A percentile compares a stretch with the other conserved stretches of the same genome.
These are phyloP conservation scores for Lasiodiplodia hormozganensis DNA, from an alignment of 2,329 filamentous ascomycete species.

Conservation along the genomic window DNA sequence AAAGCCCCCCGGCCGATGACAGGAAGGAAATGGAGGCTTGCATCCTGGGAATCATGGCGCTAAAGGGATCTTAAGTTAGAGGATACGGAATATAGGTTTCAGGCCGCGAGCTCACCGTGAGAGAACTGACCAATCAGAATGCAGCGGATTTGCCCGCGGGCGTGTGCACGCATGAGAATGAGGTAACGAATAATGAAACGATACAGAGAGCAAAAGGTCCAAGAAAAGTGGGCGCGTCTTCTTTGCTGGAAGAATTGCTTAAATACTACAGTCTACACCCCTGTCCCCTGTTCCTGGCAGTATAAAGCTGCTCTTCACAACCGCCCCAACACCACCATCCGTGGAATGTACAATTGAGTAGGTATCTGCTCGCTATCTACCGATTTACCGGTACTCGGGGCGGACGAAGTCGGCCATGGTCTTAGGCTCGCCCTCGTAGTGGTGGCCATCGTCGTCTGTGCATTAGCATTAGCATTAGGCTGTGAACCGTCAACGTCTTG, in stretches of 20 bases:
- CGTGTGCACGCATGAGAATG: not conserved
- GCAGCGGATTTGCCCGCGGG: not conserved
- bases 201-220: not conserved
- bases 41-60: slow-evolving; percentile 77
- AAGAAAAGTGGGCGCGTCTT: not conserved
- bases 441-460: slow-evolving; percentile 55
- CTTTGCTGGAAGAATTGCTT: slow-evolving; percentile 17
- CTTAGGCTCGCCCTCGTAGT: slow-evolving; percentile 80
- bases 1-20: slow-evolving; percentile 50
- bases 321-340: slow-evolving; percentile 21
- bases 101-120: not conserved
- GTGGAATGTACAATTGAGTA: slow-evolving; percentile 22
- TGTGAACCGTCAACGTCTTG: no score
- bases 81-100: not conserved
- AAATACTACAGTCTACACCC: slow-evolving; percentile 26
- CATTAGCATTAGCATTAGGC: slow-evolving; percentile 26
- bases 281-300: slow-evolving; percentile 14
- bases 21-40: slow-evolving; percentile 69
- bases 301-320: slow-evolving; percentile 19
- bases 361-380: slow-evolving; percentile 56
- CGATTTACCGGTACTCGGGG: slow-evolving; percentile 87
- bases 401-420: slow-evolving; percentile 96
- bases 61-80: slow-evolving; percentile 64
- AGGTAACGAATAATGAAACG: not conserved
- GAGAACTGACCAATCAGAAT: not conserved